Percentiles rank a stretch among this genome's conserved stretches.
These are phyloP conservation scores for Xylaria telfairii DNA, from an alignment of 495 filamentous ascomycete genomes.

Conservation along the genomic window DNA sequence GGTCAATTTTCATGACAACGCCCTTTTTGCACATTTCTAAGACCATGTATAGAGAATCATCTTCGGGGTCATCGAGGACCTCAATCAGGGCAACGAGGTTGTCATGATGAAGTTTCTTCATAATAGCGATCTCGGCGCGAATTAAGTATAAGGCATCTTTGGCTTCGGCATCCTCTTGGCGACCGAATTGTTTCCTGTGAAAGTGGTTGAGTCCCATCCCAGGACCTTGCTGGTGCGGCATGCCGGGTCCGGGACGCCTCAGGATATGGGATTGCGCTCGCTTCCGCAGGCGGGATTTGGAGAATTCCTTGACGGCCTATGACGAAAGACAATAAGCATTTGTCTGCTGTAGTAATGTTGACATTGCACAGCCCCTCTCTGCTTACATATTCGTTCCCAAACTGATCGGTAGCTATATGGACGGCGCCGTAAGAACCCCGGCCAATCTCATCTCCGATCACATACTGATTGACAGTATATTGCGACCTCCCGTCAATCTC, in stretches of 20 bases:
- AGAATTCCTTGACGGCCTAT: slow-evolving; percentile 97
- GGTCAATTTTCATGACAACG: slow-evolving; percentile 93
- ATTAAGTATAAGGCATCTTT: slow-evolving; percentile 87
- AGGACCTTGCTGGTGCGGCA: slow-evolving; percentile 49
- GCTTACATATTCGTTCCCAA: slow-evolving; percentile 90
- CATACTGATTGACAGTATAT: slow-evolving; percentile 91
- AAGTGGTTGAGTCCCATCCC: slow-evolving; percentile 42
- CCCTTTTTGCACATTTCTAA: slow-evolving; percentile 99
- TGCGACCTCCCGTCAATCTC: slow-evolving; percentile 77
- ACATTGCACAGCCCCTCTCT: not conserved
- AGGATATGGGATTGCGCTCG: slow-evolving; percentile 91
- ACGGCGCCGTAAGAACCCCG: slow-evolving; percentile 95
- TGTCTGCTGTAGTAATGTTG: not conserved
- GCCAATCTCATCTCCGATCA: slow-evolving; percentile 94
- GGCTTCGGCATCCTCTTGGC: slow-evolving; percentile 60
- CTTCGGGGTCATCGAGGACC: slow-evolving; percentile 92
- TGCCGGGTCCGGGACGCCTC: slow-evolving; percentile 51
- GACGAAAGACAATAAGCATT: slow-evolving; percentile 23
- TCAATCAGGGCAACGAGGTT: slow-evolving; percentile 94
- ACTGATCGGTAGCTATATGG: slow-evolving; percentile 88
- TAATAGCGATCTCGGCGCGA: slow-evolving; percentile 96
- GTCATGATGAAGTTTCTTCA: slow-evolving; percentile 96
- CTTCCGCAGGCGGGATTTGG: slow-evolving; percentile 89
- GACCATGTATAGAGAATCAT: slow-evolving; percentile 97
- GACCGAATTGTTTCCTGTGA: slow-evolving; percentile 38